Base-by-base conservation (phyloP, 768 basidiomycete genomes). In the Boletus fagicola region DNA sequence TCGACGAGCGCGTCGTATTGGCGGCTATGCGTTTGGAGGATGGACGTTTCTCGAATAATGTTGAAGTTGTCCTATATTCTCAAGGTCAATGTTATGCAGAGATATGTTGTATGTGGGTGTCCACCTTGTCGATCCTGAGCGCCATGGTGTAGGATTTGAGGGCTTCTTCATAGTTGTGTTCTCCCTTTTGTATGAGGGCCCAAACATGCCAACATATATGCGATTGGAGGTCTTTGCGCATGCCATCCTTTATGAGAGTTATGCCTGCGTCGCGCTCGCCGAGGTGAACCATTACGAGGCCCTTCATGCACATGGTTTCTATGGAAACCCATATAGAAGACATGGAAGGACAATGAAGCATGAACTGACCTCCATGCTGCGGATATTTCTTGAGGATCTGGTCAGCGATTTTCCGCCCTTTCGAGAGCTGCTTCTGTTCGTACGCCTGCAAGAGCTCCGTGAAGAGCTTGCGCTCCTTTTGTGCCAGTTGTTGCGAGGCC, bases 131-230 rank as follows among this genome's bases (percentile, higher is more conserved):
- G 66, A 90, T 91, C 58, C 83, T 82, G 62, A 95, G 76, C 3
- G 95, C 96, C 76, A 92, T 90, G 2, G 82, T 84, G 72, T 98
- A 98, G 26, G 94, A 94, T 66, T 94, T 91, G 65, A 93, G 79
- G 0, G 97, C 94, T 66, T 95, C 94, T 62, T 92, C 92, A 65
- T 93, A 98, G 68, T 96, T 93, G 74, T 90, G 94, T 71, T 97
- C 91, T 10, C 88, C 88, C 72, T 96, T 93, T 71, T 94, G 90
- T 22, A 97, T 85, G 66, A 99, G 87, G 28, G 94, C 97, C 70
- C 93, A 90, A 62, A 98, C 96, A 74, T 99, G 97, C 95, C 97
- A 98, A 69, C 88, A 89, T 68, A 99, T 98, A 67, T 98, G 94
- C 20, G 92, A 94, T 33, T 83, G 87, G 53, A 92, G 75, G 74